Percentiles rank a stretch among this genome's conserved stretches.
Evolutionary conservation across 2,329 filamentous ascomycete species (phyloP).

Genomic region (Westerdykella aurantiaca): DNA sequence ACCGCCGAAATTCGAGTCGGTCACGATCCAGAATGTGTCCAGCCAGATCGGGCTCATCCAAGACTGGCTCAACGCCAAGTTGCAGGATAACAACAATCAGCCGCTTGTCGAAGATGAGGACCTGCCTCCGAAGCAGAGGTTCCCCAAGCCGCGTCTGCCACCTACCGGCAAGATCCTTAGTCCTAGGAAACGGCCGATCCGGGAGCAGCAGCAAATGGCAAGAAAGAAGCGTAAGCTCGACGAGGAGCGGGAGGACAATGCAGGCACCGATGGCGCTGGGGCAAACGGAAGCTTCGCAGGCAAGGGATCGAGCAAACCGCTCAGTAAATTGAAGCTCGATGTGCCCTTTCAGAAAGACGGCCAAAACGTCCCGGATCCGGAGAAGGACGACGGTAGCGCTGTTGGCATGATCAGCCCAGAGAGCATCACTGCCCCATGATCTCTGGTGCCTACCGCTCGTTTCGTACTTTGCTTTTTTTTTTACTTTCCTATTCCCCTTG

Average conservation of each 20-base stretch:
- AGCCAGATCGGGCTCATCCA: slow-evolving; percentile 81
- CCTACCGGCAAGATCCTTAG: slow-evolving; percentile 82
- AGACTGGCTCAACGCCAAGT: slow-evolving; percentile 84
- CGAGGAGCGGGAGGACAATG: slow-evolving; percentile 39
- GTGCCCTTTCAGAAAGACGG: slow-evolving; percentile 53
- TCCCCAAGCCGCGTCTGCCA: slow-evolving; percentile 55
- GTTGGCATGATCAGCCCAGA: slow-evolving; percentile 80
- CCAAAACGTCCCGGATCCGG: slow-evolving; percentile 55
- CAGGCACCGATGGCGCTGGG: slow-evolving; percentile 16
- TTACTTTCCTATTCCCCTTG: neutral
- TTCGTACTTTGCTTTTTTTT: neutral
- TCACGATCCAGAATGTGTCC: slow-evolving; percentile 72
- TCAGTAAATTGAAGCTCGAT: slow-evolving; percentile 46
- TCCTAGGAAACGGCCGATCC: slow-evolving; percentile 73
- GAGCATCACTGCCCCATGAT: slow-evolving; percentile 49
- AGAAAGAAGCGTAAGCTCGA: slow-evolving; percentile 78
- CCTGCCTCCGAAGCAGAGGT: slow-evolving; percentile 82
- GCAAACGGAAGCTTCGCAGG: slow-evolving; percentile 15
- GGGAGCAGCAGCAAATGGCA: slow-evolving; percentile 74
- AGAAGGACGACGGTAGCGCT: slow-evolving; percentile 61
- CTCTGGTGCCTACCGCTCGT: neutral
- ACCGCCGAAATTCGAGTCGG: slow-evolving; percentile 64
- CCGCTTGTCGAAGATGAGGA: slow-evolving; percentile 92
- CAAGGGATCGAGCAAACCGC: slow-evolving; percentile 50
- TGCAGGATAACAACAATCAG: slow-evolving; percentile 76